Base-by-base conservation (phyloP, 2,329 filamentous ascomycete genomes). In the Phialophora chinensis region DNA sequence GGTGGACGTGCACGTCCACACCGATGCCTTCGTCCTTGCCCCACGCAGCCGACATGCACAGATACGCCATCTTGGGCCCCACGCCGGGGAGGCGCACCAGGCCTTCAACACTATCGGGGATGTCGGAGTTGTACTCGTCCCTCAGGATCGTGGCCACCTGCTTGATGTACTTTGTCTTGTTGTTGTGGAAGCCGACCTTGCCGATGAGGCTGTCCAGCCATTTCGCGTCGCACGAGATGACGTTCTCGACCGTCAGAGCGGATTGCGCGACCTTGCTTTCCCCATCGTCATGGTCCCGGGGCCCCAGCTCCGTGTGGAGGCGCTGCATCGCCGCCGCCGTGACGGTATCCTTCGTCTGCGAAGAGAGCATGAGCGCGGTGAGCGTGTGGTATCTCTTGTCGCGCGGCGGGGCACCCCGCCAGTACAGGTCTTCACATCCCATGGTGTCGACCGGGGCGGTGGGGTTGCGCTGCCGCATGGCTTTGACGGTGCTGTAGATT, bases 1-100 rank as follows among this genome's bases (percentile, higher is more conserved):
- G 90, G 79, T 97, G 93, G 3, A 97, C 93, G 78, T 97, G 93
- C 4, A 97, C 93, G 77, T 97, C 93, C 57, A 97, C 93, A 29
- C 93, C 93, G 70, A 97, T 96, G 7, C 93, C 93, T 71, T 89
- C 84, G 58, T 87, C 84, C 53, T 84, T 81, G 2, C 87, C 87
- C 90, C 90, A 85, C 74, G 90, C 91, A 0, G 90, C 90, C 55
- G 89, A 90, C 81, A 97, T 87, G 76, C 91, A 94, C 25, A 97
- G 85, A 77, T 95, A 93, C 12, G 90, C 93, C 93, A 97, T 97
- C 80, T 97, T 97, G 33, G 93, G 93, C 0, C 93, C 93, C 0
- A 97, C 93, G 4, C 93, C 93, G 0, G 93, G 93, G 0, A 97
- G 84, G 1, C 87, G 86, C 60, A 89, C 88, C 23, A 97, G 84